These are phyloP conservation scores for Penicillium sp. DNA, from an alignment of 2,329 filamentous ascomycete genomes.

Conservation along the genomic window DNA sequence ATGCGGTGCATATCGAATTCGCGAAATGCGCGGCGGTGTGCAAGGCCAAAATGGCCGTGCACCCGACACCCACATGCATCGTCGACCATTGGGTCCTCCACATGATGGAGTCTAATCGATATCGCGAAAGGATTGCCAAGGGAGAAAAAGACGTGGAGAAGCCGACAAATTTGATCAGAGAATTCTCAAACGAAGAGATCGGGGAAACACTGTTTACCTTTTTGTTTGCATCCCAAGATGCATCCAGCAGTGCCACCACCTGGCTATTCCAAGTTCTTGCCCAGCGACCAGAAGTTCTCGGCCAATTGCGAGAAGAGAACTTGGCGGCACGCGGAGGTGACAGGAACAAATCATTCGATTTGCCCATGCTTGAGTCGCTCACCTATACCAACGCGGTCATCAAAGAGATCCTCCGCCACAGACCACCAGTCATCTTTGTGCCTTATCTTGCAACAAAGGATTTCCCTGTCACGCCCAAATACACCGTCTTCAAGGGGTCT, in stretches of 20 bases:
- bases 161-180: conserved; percentile 49
- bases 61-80: conserved; percentile 77
- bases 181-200: conserved; percentile 53
- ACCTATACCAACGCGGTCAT: conserved; percentile 54
- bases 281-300: conserved; percentile 51
- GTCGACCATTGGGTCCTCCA: conserved; percentile 83
- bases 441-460: conserved; percentile 51
- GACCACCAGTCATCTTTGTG: conserved; percentile 56
- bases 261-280: conserved; percentile 55
- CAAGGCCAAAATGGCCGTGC: conserved; percentile 77
- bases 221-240: conserved; percentile 55
- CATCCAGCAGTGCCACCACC: conserved; percentile 53
- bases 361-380: conserved; percentile 51
- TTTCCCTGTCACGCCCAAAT: conserved; percentile 49
- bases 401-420: conserved; percentile 53
- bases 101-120: conserved; percentile 76
- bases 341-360: conserved; percentile 39
- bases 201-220: conserved; percentile 54
- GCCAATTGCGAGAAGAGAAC: conserved; percentile 50
- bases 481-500: conserved; percentile 52
- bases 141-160: conserved; percentile 57
- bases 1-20: conserved; percentile 81
- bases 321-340: conserved; percentile 47
- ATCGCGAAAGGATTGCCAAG: conserved; percentile 67
- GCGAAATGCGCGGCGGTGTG: conserved; percentile 80